Percentiles rank a stretch among this genome's conserved stretches.
phyloP scores from a whole-genome alignment of 75 land plant species.

The Pinus taeda region DNA sequence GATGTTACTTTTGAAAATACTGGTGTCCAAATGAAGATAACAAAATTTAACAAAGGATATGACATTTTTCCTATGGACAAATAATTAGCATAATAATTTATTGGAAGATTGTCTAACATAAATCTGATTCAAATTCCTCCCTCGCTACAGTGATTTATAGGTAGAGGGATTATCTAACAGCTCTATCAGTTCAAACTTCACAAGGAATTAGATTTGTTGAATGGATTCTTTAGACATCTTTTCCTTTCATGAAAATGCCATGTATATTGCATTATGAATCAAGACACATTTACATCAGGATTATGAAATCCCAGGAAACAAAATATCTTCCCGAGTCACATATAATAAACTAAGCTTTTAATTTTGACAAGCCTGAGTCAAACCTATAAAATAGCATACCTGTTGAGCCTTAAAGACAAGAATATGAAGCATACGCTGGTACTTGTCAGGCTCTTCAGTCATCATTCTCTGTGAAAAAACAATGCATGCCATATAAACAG shows the following conservation, averaged over 20 bases:
- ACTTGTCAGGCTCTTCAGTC: constrained; percentile 91
- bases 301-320: too few species aligned
- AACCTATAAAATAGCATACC: constrained; percentile 28
- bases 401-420: constrained; percentile 95
- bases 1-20: not conserved
- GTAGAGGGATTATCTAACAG: not conserved
- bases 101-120: not conserved
- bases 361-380: not conserved
- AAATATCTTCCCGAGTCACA: too few species aligned
- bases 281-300: not conserved
- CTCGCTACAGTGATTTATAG: not conserved
- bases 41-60: not conserved
- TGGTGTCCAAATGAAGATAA: not conserved
- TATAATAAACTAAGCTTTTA: too few species aligned
- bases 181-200: not conserved
- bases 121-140: not conserved
- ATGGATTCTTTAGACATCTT: not conserved
- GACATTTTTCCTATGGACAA: not conserved
- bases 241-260: not conserved
- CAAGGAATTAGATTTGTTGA: not conserved
- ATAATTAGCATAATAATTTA: not conserved
- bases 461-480: constrained; percentile 82
- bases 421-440: constrained; percentile 89
- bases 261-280: not conserved
- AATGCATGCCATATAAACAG: not conserved